Base-by-base conservation (phyloP, 208 protist species). In the Vickermania ingenoplastis region DNA sequence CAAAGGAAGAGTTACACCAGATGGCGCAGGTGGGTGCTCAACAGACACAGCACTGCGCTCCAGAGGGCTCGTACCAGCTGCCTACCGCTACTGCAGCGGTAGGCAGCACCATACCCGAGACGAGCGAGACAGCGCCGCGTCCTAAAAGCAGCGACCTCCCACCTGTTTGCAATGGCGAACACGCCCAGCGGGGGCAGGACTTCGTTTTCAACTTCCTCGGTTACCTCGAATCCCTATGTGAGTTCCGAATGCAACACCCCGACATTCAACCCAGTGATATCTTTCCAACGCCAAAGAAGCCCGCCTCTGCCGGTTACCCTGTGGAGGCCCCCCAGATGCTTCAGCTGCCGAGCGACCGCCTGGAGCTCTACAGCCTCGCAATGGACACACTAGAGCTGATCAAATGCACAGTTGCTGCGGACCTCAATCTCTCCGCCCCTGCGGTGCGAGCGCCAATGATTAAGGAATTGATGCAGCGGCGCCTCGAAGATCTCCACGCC, bases 301-400 rank as follows among this genome's bases (percentile, higher is more conserved):
- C n/a, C n/a, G n/a, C n/a, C n/a, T n/a, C n/a, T n/a, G n/a, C n/a
- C n/a, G n/a, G n/a, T n/a, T n/a, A n/a, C n/a, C n/a, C n/a, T n/a
- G 7, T 17, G 7, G 36, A 45, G 36, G 17, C 7, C 17, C 36
- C 36, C 11, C 36, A 45, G 17, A 13, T 26, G 7, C 13, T 26
- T 28, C 5, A 11, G 7, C 13, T 26, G 7, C 50, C 50, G 11
- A 26, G 24, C n/a, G 50, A 54, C 7, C 50, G 50, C 7, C 5
- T 25, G 7, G 49, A 59, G 3, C 25, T 69, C 17, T 28, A 45
- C 25, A 2, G 2, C 2, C 11, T 75, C 50, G 57, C 67, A 13
- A 48, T 66, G 24, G 63, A 66, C 51, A 72, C 69, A 22, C 63
- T 80, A 54, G 61, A 80, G 51, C 57, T 80, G 49, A 53, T 80